Evolutionary conservation across 2,329 filamentous ascomycete species (phyloP), one percentile per base, ranked within the genome.

Genomic region (Aureobasidium sp.): DNA sequence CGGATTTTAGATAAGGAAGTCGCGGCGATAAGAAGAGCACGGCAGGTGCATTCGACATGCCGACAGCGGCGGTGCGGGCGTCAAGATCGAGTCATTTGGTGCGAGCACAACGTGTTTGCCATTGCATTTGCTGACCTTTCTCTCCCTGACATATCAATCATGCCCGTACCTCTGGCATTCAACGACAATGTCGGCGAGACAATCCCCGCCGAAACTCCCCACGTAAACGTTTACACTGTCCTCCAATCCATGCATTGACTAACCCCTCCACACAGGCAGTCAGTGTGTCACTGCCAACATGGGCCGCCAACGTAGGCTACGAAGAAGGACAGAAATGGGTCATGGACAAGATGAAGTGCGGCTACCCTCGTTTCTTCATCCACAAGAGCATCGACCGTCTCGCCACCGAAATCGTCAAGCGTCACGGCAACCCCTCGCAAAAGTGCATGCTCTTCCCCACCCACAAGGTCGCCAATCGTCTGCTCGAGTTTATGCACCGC

Each of bases 291-390:
- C 79, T 99, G 29, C 94, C 94, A 42, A 95, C 91, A 76, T 99
- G 94, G 94, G 82, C 82, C 67, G 82, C 91, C 67, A 97, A 96
- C 70, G 81, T 99, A 42, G 93, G 86, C 44, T 99, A 99, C 71
- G 94, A 99, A 74, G 91, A 99, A 75, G 93, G 91, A 56, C 83
- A 95, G 72, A 79, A 87, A 62, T 94, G 90, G 87, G 90, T 99
- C n/a, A 66, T 94, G 20, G 83, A 82, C 65, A 88, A 87, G 71
- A 88, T 99, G 91, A 82, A 84, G 66, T 95, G 89, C 48, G 94
- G 94, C 39, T 99, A 99, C 75, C 94, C 94, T 64, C 84, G 92
- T 60, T 99, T 97, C 79, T 97, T 96, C 75, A 87, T 97, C 65
- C 91, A 97, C 75, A 88, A 87, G 70, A 86, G 82, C 67, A 96